A percentile compares a stretch with the other conserved stretches of the same genome.
Conservation (phyloP, 2,329 filamentous ascomycete genomes). For the Hypoxylon sp. region DNA sequence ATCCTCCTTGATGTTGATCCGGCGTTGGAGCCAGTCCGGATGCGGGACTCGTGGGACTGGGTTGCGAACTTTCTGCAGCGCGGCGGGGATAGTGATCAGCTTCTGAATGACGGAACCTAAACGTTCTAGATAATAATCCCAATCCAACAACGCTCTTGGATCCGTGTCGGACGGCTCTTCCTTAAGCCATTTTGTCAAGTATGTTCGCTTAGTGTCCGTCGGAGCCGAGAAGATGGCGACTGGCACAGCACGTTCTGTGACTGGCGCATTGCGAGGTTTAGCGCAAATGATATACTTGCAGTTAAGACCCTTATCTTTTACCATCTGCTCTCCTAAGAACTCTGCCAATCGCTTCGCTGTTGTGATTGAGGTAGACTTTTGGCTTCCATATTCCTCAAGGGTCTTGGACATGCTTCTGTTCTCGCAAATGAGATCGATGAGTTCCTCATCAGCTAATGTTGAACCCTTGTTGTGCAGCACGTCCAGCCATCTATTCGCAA, state of each 20-base stretch:
- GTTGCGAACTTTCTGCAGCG: slow-evolving; percentile 93
- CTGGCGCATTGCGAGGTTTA: slow-evolving; percentile 86
- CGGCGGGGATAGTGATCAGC: slow-evolving; percentile 97
- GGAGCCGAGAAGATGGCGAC: slow-evolving; percentile 98
- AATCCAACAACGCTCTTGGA: slow-evolving; percentile 90
- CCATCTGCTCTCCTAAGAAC: slow-evolving; percentile 98
- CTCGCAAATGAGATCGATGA: slow-evolving; percentile 99
- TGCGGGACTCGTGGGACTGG: slow-evolving; percentile 94
- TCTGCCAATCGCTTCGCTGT: slow-evolving; percentile 95
- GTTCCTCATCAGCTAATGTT: slow-evolving; percentile 93
- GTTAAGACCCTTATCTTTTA: slow-evolving; percentile 98
- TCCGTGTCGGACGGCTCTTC: slow-evolving; percentile 94
- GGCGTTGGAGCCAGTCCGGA: slow-evolving; percentile 94
- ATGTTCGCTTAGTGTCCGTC: slow-evolving; percentile 86
- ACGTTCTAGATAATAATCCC: slow-evolving; percentile 97
- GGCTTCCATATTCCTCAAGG: slow-evolving; percentile 92
- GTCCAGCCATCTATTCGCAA: slow-evolving; percentile 97
- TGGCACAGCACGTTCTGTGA: slow-evolving; percentile 94
- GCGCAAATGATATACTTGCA: slow-evolving; percentile 99
- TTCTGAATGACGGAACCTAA: slow-evolving; percentile 98
- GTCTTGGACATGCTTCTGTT: slow-evolving; percentile 99
- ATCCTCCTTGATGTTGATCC: slow-evolving; percentile 96
- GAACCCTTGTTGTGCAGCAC: slow-evolving; percentile 90
- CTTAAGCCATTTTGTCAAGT: slow-evolving; percentile 94
- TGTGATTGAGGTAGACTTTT: slow-evolving; percentile 99